Conservation (phyloP, 495 filamentous ascomycete genomes). For the Hypoxylon fuscum region DNA sequence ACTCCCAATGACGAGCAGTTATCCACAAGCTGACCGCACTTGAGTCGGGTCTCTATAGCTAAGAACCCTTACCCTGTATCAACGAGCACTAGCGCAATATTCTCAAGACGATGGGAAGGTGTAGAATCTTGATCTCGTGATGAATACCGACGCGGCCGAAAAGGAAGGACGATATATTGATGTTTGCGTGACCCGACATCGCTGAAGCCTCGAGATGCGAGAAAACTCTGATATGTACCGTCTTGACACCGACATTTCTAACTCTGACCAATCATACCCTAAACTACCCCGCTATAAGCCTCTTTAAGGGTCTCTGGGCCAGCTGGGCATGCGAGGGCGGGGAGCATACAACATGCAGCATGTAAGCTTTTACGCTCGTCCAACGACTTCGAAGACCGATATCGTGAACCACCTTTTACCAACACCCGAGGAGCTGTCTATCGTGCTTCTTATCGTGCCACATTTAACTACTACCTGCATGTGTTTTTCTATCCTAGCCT, state of each 20-base stretch:
- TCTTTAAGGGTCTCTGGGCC: constrained; percentile 1
- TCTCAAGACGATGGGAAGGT: too few relatives aligned
- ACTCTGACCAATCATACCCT: constrained; percentile 36
- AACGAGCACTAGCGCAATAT: too few relatives aligned
- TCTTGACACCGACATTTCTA: constrained; percentile 24
- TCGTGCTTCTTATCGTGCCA: constrained; percentile 28
- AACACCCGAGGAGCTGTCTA: constrained; percentile 11
- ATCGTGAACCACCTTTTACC: constrained; percentile 29
- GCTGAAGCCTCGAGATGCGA: constrained; percentile 9
- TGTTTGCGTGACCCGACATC: constrained; percentile 27
- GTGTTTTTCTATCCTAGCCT: constrained; percentile 21
- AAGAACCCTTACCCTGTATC: too few relatives aligned
- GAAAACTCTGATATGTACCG: constrained; percentile 10
- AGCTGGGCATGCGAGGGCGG: constrained; percentile 14
- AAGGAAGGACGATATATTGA: background rate
- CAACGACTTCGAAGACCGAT: constrained; percentile 28
- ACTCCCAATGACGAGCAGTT: too few relatives aligned
- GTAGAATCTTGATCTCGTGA: too few relatives aligned
- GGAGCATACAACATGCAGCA: constrained; percentile 26
- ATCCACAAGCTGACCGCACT: too few relatives aligned
- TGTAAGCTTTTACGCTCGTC: constrained; percentile 10
- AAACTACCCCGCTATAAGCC: constrained; percentile 21
- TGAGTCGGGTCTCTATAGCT: too few relatives aligned
- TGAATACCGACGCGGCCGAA: background rate
- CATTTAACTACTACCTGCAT: constrained; percentile 29